A percentile compares a stretch with the other conserved stretches of the same genome.
These are phyloP conservation scores for Musa troglodytarum DNA, from an alignment of 176 grass and related monocot genomes.

Conservation along the genomic window DNA sequence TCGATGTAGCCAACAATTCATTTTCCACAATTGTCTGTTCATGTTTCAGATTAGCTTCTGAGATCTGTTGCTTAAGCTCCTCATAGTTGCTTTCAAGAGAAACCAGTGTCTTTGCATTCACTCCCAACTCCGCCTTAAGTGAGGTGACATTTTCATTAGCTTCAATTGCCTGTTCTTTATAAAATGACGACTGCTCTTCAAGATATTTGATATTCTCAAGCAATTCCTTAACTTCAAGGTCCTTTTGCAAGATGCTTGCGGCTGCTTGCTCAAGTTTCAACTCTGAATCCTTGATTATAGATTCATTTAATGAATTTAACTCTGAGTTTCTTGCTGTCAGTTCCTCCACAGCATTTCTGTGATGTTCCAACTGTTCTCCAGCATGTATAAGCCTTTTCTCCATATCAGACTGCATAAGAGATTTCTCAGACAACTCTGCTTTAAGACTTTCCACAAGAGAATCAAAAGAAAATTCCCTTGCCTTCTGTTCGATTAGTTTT, in stretches of 20 bases:
- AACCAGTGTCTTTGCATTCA: slow-evolving; percentile 48
- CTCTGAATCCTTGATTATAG: slow-evolving; percentile 74
- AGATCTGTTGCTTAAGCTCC: slow-evolving; percentile 36
- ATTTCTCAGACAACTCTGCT: slow-evolving; percentile 37
- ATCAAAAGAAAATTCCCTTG: slow-evolving; percentile 7
- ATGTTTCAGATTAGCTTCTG: slow-evolving; percentile 46
- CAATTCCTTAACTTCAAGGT: slow-evolving; percentile 38
- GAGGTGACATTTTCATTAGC: slow-evolving; percentile 50
- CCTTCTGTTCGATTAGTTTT: slow-evolving; percentile 38
- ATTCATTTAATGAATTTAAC: slow-evolving; percentile 52
- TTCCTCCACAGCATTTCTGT: slow-evolving; percentile 52
- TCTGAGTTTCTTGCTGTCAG: slow-evolving; percentile 64
- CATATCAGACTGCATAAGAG: slow-evolving; percentile 58
- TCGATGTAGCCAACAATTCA: slow-evolving; percentile 25
- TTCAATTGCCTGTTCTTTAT: slow-evolving; percentile 40
- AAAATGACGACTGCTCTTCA: slow-evolving; percentile 44
- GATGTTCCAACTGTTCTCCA: slow-evolving; percentile 66
- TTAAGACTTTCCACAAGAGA: slow-evolving; percentile 19
- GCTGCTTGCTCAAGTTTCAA: slow-evolving; percentile 48
- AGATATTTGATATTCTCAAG: slow-evolving; percentile 42
- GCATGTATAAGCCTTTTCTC: slow-evolving; percentile 36
- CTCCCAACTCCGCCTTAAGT: slow-evolving; percentile 21
- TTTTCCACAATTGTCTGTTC: slow-evolving; percentile 42
- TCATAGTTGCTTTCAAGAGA: slow-evolving; percentile 46
- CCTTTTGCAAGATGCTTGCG: slow-evolving; percentile 46